Percentiles rank a stretch among this genome's conserved stretches.
phyloP scores from a whole-genome alignment of 225 moss, liverwort and hornwort species.

The Physcomitrellopsis africana region DNA sequence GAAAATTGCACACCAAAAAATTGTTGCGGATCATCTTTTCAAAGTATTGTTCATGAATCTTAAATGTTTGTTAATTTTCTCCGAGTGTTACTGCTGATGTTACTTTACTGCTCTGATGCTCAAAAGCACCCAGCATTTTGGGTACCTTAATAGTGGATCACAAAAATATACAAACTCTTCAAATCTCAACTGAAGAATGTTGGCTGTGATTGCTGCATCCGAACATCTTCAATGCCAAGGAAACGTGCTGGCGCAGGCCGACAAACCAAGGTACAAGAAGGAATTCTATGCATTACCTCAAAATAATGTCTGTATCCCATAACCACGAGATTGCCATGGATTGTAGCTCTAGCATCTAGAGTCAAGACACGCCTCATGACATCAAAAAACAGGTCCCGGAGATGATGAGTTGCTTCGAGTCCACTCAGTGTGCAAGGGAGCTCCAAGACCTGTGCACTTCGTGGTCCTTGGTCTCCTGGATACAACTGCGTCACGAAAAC shows the following conservation, averaged over 20 bases:
- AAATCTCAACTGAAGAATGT: too few species aligned
- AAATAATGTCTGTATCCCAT: constrained; percentile 36
- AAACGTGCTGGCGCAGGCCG: not conserved
- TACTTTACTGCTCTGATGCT: too few species aligned
- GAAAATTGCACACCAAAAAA: not conserved
- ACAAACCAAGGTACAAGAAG: not conserved
- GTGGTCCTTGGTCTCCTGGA: constrained; percentile 36
- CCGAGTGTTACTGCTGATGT: not conserved
- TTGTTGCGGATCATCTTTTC: not conserved
- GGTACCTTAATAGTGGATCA: too few species aligned
- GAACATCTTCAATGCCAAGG: too few species aligned
- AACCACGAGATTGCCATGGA: constrained; percentile 38
- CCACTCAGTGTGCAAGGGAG: constrained; percentile 39
- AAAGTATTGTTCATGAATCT: not conserved
- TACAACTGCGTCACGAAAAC: constrained; percentile 29
- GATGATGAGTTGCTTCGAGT: constrained; percentile 49
- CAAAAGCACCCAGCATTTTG: too few species aligned
- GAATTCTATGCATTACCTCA: constrained; percentile 20
- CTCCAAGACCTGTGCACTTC: constrained; percentile 41
- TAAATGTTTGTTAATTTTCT: not conserved
- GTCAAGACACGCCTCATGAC: constrained; percentile 39
- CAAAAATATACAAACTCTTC: too few species aligned
- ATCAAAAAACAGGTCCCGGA: constrained; percentile 34
- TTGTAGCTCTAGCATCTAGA: constrained; percentile 32
- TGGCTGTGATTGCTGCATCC: too few species aligned